These are phyloP conservation scores for Cladorrhinum sp. DNA, from an alignment of 2,329 filamentous ascomycete genomes.

Conservation along the genomic window DNA sequence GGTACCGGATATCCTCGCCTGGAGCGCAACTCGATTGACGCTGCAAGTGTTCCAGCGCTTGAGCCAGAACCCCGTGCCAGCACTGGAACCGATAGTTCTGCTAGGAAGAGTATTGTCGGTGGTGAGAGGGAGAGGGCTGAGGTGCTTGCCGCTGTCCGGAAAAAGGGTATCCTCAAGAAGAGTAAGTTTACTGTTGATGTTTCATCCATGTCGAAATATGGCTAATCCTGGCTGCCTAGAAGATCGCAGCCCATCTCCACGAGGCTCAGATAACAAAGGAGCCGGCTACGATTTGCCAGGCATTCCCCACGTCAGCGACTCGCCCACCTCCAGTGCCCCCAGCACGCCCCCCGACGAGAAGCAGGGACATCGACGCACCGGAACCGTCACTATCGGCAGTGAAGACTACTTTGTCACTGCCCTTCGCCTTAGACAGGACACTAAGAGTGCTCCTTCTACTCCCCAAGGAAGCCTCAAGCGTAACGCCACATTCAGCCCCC, in stretches of 20 bases:
- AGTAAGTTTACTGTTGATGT: constrained; percentile 49
- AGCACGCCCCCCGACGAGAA: constrained; percentile 82
- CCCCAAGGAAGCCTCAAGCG: constrained; percentile 65
- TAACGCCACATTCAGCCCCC: constrained; percentile 77
- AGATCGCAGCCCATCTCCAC: constrained; percentile 64
- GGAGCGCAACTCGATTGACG: constrained; percentile 78
- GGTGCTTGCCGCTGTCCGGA: constrained; percentile 85
- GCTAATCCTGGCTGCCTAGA: constrained; percentile 6
- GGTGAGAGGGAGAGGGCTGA: constrained; percentile 88
- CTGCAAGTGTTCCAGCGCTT: constrained; percentile 46
- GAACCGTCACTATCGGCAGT: constrained; percentile 70
- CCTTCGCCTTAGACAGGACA: constrained; percentile 69
- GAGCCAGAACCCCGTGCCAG: constrained; percentile 52
- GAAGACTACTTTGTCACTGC: constrained; percentile 89
- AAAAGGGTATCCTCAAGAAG: constrained; percentile 97
- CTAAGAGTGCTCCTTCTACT: constrained; percentile 77
- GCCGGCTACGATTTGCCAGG: constrained; percentile 56
- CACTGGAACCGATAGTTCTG: constrained; percentile 56
- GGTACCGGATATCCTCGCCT: constrained; percentile 81
- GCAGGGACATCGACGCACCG: constrained; percentile 62
- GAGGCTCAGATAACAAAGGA: constrained; percentile 54
- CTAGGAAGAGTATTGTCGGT: constrained; percentile 85
- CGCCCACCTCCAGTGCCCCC: constrained; percentile 79
- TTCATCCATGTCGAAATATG: background rate
- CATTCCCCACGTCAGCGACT: constrained; percentile 67